Conservation (phyloP, 768 basidiomycete genomes). For the Agrocybe praecox region DNA sequence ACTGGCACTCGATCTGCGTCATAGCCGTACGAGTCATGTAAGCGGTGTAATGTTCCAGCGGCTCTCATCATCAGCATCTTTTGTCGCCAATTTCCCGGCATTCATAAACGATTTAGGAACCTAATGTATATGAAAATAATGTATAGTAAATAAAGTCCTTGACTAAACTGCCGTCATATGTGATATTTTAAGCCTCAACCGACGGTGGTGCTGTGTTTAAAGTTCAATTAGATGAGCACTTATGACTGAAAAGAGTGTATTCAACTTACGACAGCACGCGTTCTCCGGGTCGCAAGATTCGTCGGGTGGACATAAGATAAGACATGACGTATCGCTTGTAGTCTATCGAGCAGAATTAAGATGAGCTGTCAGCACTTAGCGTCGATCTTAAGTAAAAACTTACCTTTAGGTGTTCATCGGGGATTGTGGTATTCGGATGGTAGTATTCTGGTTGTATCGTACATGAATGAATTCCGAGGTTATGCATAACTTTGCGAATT, state of each 20-base stretch:
- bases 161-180: not conserved
- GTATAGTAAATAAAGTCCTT: not conserved
- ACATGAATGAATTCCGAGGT: conserved; percentile 91
- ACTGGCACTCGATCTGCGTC: conserved; percentile 63
- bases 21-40: conserved; percentile 50
- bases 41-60: conserved; percentile 58
- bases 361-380: not conserved
- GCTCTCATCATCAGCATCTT: conserved; percentile 60
- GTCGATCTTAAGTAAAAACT: conserved; percentile 12
- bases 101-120: conserved; percentile 48
- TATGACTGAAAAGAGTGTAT: conserved; percentile 3
- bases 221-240: conserved; percentile 4
- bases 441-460: conserved; percentile 93
- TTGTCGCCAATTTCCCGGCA: conserved; percentile 75
- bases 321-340: conserved; percentile 58
- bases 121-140: conserved; percentile 12
- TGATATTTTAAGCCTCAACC: conserved; percentile 39
- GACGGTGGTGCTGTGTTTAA: conserved; percentile 45
- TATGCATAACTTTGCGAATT: conserved; percentile 84
- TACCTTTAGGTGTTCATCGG: conserved; percentile 56
- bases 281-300: conserved; percentile 73
- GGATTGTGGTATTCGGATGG: conserved; percentile 33
- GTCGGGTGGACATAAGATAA: conserved; percentile 74
- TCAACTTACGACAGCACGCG: conserved; percentile 76
- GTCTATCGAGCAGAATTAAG: conserved; percentile 33